Evolutionary conservation across 2,329 filamentous ascomycete species (phyloP), one percentile per base, ranked within the genome.

Genomic region (Penicillium sp.): DNA sequence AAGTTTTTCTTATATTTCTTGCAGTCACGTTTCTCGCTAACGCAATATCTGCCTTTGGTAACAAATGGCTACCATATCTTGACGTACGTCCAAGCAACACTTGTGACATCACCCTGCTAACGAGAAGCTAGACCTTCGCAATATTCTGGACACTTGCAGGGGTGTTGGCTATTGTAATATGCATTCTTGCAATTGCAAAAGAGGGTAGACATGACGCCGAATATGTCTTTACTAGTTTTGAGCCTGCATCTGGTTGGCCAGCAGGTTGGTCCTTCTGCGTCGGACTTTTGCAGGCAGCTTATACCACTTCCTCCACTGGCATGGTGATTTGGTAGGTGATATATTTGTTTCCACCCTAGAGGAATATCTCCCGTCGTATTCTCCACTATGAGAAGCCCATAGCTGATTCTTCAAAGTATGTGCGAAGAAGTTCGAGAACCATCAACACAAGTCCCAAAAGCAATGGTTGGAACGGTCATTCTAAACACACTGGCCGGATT

Each of bases 281-380:
- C 38, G 86, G 86, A 9, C 72, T 89, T 4, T 73, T 88, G 12
- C 86, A 88, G 71, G 83, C 84, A 21, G 76, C 69, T 10, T 88
- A 88, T 65, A 86, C 85, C 25, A 86, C 88, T 79, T 85, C 88
- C 1, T 84, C 86, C 1, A 73, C 83, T 38, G 88, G 88, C 73
- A 91, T 91, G 88, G 87, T 91, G 56, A 86, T 90, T 68, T 87
- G 84, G 84, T 86, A 76, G 79, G 83, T 78, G 44, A 57, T 15
- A 45, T 53, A 6, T n/a, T 21, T 16, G n/a, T 5, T 21, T 40
- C 23, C 34, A 5, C 23, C 47, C 10, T 21, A 15, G 15, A 38
- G 3, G 3, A 38, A 23, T 13, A 46, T n/a, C 18, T 32, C 18
- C 13, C 9, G 3, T 34, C 18, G 23, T 31, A 46, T n/a, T 34